These are phyloP conservation scores for Wickerhamomyces xylosicus DNA, from an alignment of 805 yeast genomes.

Conservation along the genomic window DNA sequence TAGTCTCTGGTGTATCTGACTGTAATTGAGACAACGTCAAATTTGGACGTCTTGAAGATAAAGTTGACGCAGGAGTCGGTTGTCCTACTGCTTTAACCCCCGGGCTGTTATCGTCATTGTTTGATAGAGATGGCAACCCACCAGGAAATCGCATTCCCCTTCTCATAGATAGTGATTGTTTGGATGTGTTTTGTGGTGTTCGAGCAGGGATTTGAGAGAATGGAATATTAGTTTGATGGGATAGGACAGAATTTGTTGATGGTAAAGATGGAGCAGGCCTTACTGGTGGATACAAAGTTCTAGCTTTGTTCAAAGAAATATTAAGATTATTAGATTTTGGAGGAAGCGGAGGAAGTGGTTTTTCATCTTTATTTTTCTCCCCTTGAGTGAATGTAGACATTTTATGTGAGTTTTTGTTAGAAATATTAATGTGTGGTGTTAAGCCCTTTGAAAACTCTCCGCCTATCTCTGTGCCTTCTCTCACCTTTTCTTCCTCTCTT, in stretches of 20 bases:
- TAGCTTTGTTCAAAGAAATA: not conserved
- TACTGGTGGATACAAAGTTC: not conserved
- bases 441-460: too few species aligned
- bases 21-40: conserved; percentile 16
- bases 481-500: not conserved
- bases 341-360: conserved; percentile 34
- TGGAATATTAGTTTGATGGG: not conserved
- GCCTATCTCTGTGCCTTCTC: too few species aligned
- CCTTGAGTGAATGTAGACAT: conserved; percentile 4
- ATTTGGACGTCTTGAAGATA: not conserved
- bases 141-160: conserved; percentile 85
- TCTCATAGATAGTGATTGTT: conserved; percentile 75
- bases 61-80: not conserved
- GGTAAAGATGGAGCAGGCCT: conserved; percentile 22
- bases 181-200: conserved; percentile 65
- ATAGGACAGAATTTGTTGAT: conserved; percentile 37
- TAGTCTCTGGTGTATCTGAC: conserved; percentile 4
- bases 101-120: conserved; percentile 10
- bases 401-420: too few species aligned
- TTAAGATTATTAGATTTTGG: conserved; percentile 5
- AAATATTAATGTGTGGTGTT: too few species aligned
- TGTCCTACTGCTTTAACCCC: not conserved
- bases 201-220: conserved; percentile 73
- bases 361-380: conserved; percentile 13
- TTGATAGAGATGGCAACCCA: conserved; percentile 46